Evolutionary conservation across 2,329 filamentous ascomycete genomes (phyloP).

Genomic region (Neurospora sp.): DNA sequence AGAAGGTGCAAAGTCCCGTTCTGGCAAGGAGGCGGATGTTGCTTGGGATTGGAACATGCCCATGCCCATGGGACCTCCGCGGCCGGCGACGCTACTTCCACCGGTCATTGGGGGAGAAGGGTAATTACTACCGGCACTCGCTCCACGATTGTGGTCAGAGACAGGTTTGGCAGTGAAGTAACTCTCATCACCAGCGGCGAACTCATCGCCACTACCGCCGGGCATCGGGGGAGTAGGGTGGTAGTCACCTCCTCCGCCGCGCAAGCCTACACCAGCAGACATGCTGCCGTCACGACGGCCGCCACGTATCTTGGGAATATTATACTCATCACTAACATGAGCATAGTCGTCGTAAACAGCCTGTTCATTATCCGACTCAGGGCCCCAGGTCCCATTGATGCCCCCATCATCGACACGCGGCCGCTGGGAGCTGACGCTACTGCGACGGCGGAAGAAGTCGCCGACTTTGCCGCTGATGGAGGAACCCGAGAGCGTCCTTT

Average conservation of each 20-base stretch:
- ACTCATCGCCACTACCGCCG: conserved; percentile 29
- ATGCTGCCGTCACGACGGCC: conserved; percentile 6
- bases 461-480: conserved; percentile 17
- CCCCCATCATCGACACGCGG: conserved; percentile 36
- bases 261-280: conserved; percentile 16
- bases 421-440: conserved; percentile 31
- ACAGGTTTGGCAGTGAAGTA: conserved; percentile 37
- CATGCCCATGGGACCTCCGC: conserved; percentile 3
- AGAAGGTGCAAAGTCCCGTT: conserved; percentile 13
- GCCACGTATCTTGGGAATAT: conserved; percentile 13
- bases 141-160: background rate
- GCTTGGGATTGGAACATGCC: conserved; percentile 5
- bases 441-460: conserved; percentile 31
- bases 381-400: conserved; percentile 45
- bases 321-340: conserved; percentile 8
- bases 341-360: conserved; percentile 22
- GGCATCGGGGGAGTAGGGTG: background rate
- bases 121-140: background rate
- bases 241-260: conserved; percentile 29
- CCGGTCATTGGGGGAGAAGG: background rate
- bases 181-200: conserved; percentile 44
- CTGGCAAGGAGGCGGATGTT: background rate
- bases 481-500: conserved; percentile 22
- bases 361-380: conserved; percentile 32
- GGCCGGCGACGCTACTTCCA: background rate